Percentiles rank a stretch among this genome's conserved stretches.
These are phyloP conservation scores for Solanum megistacrolobum DNA, from an alignment of 257 asterid species.

Conservation along the genomic window DNA sequence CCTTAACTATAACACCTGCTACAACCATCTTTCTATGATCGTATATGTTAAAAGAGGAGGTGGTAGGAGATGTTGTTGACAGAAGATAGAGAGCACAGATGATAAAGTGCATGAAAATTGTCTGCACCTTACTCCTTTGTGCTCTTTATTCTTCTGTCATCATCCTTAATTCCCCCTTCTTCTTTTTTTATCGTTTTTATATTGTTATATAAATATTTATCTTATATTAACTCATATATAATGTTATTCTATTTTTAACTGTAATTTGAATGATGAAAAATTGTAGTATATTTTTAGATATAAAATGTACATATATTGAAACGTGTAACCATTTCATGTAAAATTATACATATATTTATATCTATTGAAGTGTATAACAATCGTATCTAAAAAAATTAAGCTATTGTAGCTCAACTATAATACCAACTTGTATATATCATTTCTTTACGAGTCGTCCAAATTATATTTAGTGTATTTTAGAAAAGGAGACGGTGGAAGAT, in stretches of 20 bases:
- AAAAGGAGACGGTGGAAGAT: background rate
- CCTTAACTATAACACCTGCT: background rate
- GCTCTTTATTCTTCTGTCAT: slow-evolving; percentile 78
- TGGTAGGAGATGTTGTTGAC: background rate
- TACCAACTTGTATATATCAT: background rate
- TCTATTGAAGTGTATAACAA: background rate
- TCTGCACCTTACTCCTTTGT: slow-evolving; percentile 55
- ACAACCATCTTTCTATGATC: background rate
- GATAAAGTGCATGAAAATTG: background rate
- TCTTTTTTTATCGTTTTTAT: background rate
- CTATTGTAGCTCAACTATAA: background rate
- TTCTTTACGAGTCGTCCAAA: background rate
- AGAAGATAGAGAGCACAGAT: background rate
- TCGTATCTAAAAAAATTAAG: background rate
- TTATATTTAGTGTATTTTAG: background rate
- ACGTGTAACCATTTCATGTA: background rate
- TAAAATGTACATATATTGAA: background rate
- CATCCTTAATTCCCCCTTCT: slow-evolving; percentile 5
- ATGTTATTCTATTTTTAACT: background rate
- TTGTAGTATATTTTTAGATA: background rate
- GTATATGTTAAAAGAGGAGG: background rate
- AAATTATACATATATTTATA: background rate
- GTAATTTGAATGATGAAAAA: background rate
- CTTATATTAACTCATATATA: background rate
- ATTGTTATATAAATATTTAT: background rate